These are phyloP conservation scores for Xylariomycetidae sp. DNA, from an alignment of 2,329 filamentous ascomycete species.

Conservation along the genomic window DNA sequence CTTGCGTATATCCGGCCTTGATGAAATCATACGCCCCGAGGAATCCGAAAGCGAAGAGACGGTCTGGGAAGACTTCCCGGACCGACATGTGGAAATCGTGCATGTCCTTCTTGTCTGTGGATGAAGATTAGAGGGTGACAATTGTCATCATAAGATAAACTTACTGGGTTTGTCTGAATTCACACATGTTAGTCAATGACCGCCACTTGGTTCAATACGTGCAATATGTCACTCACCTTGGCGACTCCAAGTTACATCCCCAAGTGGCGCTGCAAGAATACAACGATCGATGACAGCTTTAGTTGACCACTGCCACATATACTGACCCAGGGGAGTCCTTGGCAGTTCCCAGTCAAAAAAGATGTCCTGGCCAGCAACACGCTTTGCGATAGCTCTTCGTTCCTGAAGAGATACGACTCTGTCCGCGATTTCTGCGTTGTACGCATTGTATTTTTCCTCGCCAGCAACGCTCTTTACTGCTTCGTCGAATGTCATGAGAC, in stretches of 20 bases:
- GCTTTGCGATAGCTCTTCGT: constrained; percentile 11
- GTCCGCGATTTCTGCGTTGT: constrained; percentile 9
- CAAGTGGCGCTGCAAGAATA: constrained; percentile 2
- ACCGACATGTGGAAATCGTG: constrained; percentile 3
- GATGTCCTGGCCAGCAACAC: background rate
- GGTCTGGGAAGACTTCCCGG: constrained; percentile 1
- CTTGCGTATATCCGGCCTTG: constrained; percentile 1
- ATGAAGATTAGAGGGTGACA: background rate
- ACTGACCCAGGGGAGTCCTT: background rate
- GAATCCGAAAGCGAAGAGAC: constrained; percentile 4
- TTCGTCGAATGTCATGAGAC: constrained; percentile 30
- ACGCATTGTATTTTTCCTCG: constrained; percentile 21
- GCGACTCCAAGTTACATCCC: constrained; percentile 3
- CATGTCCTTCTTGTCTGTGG: constrained; percentile 2
- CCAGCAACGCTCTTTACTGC: constrained; percentile 25
- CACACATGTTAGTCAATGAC: no score
- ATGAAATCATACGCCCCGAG: constrained; percentile 1
- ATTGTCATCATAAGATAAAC: no score
- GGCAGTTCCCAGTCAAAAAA: constrained; percentile 1
- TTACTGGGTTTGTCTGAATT: background rate
- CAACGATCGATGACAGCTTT: constrained; percentile 2
- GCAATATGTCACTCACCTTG: background rate
- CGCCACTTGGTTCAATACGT: no score
- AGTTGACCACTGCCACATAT: constrained; percentile 1
- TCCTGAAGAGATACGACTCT: background rate